phyloP scores from a whole-genome alignment of 2,329 filamentous ascomycete species.

The Aspergillus fumigatiaffinis region DNA sequence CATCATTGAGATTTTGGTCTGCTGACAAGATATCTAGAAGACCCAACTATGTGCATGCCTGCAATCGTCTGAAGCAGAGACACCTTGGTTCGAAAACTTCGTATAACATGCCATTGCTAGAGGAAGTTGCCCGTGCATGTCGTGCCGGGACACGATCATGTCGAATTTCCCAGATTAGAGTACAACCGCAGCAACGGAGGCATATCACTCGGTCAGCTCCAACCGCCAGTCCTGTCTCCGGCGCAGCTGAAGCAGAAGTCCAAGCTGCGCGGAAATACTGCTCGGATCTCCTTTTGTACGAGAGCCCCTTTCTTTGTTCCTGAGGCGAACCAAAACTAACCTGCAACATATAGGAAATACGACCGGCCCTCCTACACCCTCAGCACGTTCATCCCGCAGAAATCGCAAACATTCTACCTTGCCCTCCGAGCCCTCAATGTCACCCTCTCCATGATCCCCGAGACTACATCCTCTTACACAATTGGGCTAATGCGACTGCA shows the following conservation, averaged over 20 bases:
- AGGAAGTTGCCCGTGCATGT: constrained; percentile 17
- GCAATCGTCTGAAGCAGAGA: neutral
- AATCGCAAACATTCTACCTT: constrained; percentile 77
- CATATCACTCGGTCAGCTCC: constrained; percentile 22
- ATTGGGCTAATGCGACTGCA: constrained; percentile 87
- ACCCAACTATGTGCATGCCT: neutral
- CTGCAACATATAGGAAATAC: constrained; percentile 60
- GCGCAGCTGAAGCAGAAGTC: constrained; percentile 45
- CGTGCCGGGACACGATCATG: constrained; percentile 16
- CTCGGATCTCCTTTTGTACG: constrained; percentile 53
- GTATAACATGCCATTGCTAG: constrained; percentile 18
- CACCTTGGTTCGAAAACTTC: neutral
- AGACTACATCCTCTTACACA: constrained; percentile 81
- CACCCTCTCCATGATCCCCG: constrained; percentile 83
- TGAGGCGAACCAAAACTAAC: neutral
- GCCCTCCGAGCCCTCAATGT: constrained; percentile 90
- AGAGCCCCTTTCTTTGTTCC: neutral
- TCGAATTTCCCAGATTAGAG: neutral
- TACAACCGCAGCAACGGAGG: constrained; percentile 16
- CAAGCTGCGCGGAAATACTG: constrained; percentile 56
- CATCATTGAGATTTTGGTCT: neutral
- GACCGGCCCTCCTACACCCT: constrained; percentile 87
- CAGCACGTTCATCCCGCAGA: constrained; percentile 74
- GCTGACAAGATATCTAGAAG: neutral
- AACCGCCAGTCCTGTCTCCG: constrained; percentile 15